Conservation (phyloP, 2,329 filamentous ascomycete genomes). For the Aspergillus nomiae region DNA sequence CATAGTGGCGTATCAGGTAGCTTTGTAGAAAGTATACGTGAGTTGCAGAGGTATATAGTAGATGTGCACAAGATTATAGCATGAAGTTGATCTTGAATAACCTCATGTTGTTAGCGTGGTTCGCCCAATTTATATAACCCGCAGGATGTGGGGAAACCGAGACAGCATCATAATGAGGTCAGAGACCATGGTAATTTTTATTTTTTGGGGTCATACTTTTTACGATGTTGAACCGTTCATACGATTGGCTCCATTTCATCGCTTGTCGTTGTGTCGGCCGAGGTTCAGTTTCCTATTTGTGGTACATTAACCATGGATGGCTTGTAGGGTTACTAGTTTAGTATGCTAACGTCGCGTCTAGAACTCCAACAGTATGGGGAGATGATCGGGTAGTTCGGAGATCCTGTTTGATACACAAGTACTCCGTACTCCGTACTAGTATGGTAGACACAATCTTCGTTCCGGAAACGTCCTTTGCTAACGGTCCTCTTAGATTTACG, state of each 20-base stretch:
- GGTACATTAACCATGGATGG: background rate
- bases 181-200: conserved; percentile 1
- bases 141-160: conserved; percentile 7
- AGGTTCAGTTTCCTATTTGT: background rate
- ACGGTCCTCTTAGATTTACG: background rate
- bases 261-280: background rate
- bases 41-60: background rate
- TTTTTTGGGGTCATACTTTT: background rate
- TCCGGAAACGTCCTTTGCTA: background rate
- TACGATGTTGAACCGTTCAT: background rate
- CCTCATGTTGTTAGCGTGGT: background rate
- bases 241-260: background rate
- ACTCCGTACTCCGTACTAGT: background rate
- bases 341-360: too few species aligned
- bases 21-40: background rate
- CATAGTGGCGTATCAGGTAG: conserved; percentile 25
- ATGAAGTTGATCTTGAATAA: background rate
- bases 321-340: background rate
- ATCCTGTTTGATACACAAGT: background rate
- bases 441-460: background rate
- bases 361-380: background rate
- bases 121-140: background rate
- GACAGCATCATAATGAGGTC: conserved; percentile 29
- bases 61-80: background rate
- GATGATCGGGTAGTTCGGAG: background rate